Conservation (phyloP, 2,329 filamentous ascomycete species). For the Epichloe festucae region DNA sequence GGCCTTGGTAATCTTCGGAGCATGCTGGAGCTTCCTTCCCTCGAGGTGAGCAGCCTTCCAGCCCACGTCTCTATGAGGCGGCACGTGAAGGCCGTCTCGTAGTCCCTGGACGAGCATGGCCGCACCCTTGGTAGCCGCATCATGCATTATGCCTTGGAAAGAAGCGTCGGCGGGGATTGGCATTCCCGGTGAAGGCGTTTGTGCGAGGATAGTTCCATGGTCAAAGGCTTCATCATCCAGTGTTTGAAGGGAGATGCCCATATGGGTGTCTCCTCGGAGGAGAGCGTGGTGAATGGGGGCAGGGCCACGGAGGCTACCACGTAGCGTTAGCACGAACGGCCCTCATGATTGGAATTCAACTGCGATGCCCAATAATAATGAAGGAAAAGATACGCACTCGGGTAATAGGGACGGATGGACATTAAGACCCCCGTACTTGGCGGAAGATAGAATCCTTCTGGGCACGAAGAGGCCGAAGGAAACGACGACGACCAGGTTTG, state of each 20-base stretch:
- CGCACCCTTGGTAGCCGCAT: conserved; percentile 53
- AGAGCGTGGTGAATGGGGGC: conserved; percentile 82
- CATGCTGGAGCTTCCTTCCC: conserved; percentile 30
- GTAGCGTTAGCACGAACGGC: neutral
- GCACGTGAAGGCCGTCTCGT: conserved; percentile 47
- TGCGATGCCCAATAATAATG: no score
- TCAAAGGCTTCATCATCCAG: conserved; percentile 68
- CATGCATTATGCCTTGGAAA: conserved; percentile 24
- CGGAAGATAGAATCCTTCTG: conserved; percentile 51
- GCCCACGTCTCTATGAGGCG: conserved; percentile 35
- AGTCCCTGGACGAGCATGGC: conserved; percentile 58
- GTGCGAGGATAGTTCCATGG: conserved; percentile 60
- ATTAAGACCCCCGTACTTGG: conserved; percentile 85
- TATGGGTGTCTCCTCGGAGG: conserved; percentile 43
- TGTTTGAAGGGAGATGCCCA: conserved; percentile 79
- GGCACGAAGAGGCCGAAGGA: conserved; percentile 92
- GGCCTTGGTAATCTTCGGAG: conserved; percentile 57
- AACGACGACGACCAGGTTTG: conserved; percentile 78
- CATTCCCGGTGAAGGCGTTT: conserved; percentile 49
- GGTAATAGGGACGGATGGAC: conserved; percentile 86
- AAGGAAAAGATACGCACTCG: conserved; percentile 38
- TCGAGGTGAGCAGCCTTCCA: conserved; percentile 8
- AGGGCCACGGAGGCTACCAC: conserved; percentile 59
- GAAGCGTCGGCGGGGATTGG: conserved; percentile 32
- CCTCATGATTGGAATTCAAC: no score